Evolutionary conservation across 176 grass and related monocot species (phyloP), one percentile per base, ranked within the genome.

Genomic region (Thalia dealbata): DNA sequence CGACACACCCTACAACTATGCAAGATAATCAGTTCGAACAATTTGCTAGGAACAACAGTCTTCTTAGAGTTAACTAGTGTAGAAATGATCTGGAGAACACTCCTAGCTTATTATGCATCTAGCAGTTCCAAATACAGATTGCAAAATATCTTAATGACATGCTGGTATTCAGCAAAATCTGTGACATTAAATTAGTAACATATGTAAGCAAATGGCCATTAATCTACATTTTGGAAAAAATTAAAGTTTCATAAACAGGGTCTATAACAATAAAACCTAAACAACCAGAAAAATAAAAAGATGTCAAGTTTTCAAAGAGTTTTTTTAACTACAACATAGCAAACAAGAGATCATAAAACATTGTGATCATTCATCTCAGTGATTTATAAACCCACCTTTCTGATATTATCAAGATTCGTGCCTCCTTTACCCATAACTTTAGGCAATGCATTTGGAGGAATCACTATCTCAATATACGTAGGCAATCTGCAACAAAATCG

Each of bases 371-470:
- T 52, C 32, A 38, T 38, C 32, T 2, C 4, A 38, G n/a, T 0
- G 27, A 6, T 15, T 51, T 21, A n/a, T 1, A 82, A 80, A 84
- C 95, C 82, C 51, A 93, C 95, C 95, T 92, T 99, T 91, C 81
- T 93, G 69, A 99, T 92, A 58, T 90, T 99, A 6, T 99, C 90
- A 81, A 99, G 73, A 76, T 99, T 99, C 70, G 90, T 82, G 13
- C 95, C 95, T 19, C 73, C 87, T 85, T 99, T 99, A 29, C 95
- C 95, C 83, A 99, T 84, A 72, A 99, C 88, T 88, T 99, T 99
- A 70, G 87, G 59, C 41, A 93, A 77, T 13, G 79, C 76, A 61
- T 70, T 84, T 72, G 83, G 68, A 87, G 95, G 95, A 81, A 99
- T 87, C 62, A 78, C 60, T 83, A 99, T 91, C 71, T 93, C 95